Evolutionary conservation across 2,329 filamentous ascomycete species (phyloP), one percentile per base, ranked within the genome.

Genomic region (Fusarium circinatum): DNA sequence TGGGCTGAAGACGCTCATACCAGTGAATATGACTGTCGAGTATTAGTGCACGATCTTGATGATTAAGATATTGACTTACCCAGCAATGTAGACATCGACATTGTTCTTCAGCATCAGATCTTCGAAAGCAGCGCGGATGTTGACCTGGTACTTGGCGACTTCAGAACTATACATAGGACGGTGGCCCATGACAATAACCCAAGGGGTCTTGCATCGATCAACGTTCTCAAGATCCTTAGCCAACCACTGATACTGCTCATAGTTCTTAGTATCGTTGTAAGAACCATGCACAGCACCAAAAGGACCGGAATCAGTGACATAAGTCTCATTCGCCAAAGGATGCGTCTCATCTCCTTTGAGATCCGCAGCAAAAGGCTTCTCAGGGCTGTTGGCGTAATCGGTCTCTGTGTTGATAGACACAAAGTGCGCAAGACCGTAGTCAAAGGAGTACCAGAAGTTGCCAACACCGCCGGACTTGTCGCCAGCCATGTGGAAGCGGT

Each of bases 221-320:
- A 65, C 62, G 3, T 17, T 45, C 20, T 28, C 15, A 9, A 63
- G 62, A 32, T 65, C 62, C 7, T 54, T 63, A 1, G 34, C 20
- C 47, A 65, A 30, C 62, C 62, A 65, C 12, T 65, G 62, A 17
- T 41, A 65, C 38, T 65, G 62, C n/a, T 54, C 62, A 8, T 32
- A 63, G 17, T n/a, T 42, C n/a, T 45, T 63, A 2, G 13, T 45
- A 7, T 65, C 47, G 3, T 63, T 63, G 5, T 39, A 54, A 1
- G 62, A 65, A 22, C 62, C 62, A 22, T 24, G 7, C 1, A 63
- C 36, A 12, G 15, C 12, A 2, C 62, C 62, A 18, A 65, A 65
- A 0, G 62, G 62, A 22, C 58, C 62, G 4, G 58, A 28, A 24
- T 65, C 62, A 8, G 47, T 65, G 12, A 63, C 39, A 18, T 63